A percentile compares a stretch with the other conserved stretches of the same genome.
Evolutionary conservation across 129 eudicot species (phyloP).

Genomic region (Tanacetum coccineum): DNA sequence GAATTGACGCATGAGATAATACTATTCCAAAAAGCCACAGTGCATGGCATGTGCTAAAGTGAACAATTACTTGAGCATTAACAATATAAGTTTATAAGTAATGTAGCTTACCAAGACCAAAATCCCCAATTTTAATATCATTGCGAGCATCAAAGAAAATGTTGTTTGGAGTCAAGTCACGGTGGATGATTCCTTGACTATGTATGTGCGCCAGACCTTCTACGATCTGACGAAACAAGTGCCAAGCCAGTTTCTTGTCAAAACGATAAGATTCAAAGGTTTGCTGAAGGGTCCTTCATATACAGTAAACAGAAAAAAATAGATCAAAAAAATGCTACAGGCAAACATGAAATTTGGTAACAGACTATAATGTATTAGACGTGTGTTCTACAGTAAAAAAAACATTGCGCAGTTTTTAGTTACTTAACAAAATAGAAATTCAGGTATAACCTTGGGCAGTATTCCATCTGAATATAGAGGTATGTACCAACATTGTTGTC

Average conservation of each 20-base stretch:
- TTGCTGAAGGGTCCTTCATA: slow-evolving; percentile 77
- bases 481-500: slow-evolving; percentile 67
- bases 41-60: neutral
- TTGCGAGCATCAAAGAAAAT: slow-evolving; percentile 92
- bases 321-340: slow-evolving; percentile 6
- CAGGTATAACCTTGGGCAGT: slow-evolving; percentile 78
- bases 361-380: neutral
- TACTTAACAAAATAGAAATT: neutral
- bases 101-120: slow-evolving; percentile 80
- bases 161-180: slow-evolving; percentile 96
- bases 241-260: slow-evolving; percentile 91
- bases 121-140: slow-evolving; percentile 97
- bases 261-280: slow-evolving; percentile 81
- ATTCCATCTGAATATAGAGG: slow-evolving; percentile 98
- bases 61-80: neutral
- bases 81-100: neutral
- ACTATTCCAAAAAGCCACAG: neutral
- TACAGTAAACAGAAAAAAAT: slow-evolving; percentile 14
- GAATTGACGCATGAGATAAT: neutral
- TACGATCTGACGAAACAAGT: slow-evolving; percentile 85
- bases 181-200: slow-evolving; percentile 93
- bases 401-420: neutral
- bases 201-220: slow-evolving; percentile 95
- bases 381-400: neutral
- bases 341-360: neutral